Evolutionary conservation across 2,329 filamentous ascomycete genomes (phyloP), one percentile per base, ranked within the genome.

Genomic region (Ceratocystis cacaofunesta): DNA sequence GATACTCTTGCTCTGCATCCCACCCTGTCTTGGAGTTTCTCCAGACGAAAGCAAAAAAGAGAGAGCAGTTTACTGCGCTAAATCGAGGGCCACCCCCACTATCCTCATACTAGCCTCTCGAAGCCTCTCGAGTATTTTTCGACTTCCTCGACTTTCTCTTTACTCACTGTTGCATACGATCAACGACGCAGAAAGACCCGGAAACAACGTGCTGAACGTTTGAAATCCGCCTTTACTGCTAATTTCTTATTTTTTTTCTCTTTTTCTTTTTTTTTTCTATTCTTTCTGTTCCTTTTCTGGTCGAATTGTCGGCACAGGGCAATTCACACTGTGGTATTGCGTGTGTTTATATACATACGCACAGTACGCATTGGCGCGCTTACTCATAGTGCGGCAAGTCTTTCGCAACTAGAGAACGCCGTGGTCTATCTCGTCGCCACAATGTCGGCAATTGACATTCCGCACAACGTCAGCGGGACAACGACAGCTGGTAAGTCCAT

Each of bases 371-470:
- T 62, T 50, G 25, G 17, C 5, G 22, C 43, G 8, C 36, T 15
- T 25, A 22, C 52, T 46, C 19, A 57, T 41, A 58, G 28, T 64
- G 44, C 52, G 36, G 17, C 52, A 22, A n/a, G 28, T 57, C 41
- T 60, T 46, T 60, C 46, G 25, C 48, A 58, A 17, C 7, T 30
- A n/a, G 4, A 58, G 52, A 58, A 58, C 52, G 28, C 28, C 17
- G 52, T 30, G 28, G 7, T 58, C n/a, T 36, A 28, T 52, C 22
- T 61, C 44, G 22, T n/a, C 36, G n/a, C 52, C 28, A 64, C 12
- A n/a, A 64, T 64, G 63, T 58, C 63, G 17, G 52, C 63, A n/a
- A 46, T 64, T 30, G 36, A 64, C 46, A 57, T 46, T 48, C 50
- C 63, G 12, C 63, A 25, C 25, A 64, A 52, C 22, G 22, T 15